A percentile compares a stretch with the other conserved stretches of the same genome.
These are phyloP conservation scores for Rhodamnia argentea DNA, from an alignment of 345 rosid species.

Conservation along the genomic window DNA sequence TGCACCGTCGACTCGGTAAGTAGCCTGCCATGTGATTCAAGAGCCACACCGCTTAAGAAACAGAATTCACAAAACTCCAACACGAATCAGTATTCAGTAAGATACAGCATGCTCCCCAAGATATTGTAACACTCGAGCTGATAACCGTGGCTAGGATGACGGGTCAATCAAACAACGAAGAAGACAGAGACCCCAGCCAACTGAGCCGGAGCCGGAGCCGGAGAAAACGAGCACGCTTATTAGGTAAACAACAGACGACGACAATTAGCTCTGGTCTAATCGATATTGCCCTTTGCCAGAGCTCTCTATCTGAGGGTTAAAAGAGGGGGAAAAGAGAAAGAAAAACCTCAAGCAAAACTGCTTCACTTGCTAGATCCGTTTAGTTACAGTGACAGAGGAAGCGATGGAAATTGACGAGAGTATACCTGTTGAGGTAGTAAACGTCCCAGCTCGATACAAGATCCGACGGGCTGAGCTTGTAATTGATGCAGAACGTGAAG, in stretches of 20 bases:
- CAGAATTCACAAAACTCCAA: neutral
- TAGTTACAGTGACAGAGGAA: too few relatives aligned
- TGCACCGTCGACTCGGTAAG: slow-evolving; percentile 41
- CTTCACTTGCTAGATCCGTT: neutral
- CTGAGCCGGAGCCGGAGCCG: neutral
- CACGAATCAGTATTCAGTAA: neutral
- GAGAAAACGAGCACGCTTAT: neutral
- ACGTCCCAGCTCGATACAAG: slow-evolving; percentile 90
- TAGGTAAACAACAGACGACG: neutral
- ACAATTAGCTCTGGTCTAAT: neutral
- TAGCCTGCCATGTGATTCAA: slow-evolving; percentile 27
- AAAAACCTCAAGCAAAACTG: neutral
- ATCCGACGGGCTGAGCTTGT: slow-evolving; percentile 58
- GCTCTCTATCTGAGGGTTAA: neutral
- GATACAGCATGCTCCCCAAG: neutral
- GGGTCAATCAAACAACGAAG: neutral
- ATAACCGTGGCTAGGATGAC: neutral
- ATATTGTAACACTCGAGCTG: neutral
- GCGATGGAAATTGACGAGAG: neutral
- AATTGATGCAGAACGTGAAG: slow-evolving; percentile 66
- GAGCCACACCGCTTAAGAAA: neutral
- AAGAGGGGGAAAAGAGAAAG: neutral
- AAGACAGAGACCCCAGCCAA: neutral
- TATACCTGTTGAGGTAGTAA: slow-evolving; percentile 85
- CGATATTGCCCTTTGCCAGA: neutral